These are phyloP conservation scores for Pseudozyma hubeiensis DNA, from an alignment of 1,284 basidiomycete genomes.

Conservation along the genomic window DNA sequence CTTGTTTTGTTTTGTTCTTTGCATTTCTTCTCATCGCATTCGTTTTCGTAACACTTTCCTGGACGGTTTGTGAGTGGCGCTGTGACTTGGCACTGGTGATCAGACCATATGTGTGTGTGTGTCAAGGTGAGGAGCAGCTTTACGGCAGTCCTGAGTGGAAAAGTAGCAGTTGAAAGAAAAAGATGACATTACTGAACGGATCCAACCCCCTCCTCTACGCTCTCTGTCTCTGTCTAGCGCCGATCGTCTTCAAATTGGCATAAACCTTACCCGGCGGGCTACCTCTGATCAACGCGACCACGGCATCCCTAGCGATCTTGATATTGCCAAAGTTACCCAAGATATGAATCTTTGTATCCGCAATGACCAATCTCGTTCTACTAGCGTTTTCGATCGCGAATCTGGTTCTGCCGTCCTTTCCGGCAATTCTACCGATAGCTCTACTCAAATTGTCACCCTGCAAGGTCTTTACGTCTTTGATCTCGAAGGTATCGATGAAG, in stretches of 20 bases:
- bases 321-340: constrained; percentile 96
- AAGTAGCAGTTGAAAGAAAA: no score
- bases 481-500: constrained; percentile 95
- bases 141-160: no score
- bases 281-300: constrained; percentile 93
- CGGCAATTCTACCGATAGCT: constrained; percentile 96
- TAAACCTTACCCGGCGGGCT: constrained; percentile 98
- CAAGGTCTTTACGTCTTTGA: constrained; percentile 98
- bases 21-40: no score
- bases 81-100: no score
- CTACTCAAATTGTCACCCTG: constrained; percentile 96
- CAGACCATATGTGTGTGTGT: no score
- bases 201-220: constrained; percentile 61
- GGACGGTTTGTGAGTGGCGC: no score
- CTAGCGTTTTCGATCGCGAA: constrained; percentile 98
- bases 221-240: constrained; percentile 90
- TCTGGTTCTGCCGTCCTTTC: constrained; percentile 97
- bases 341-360: constrained; percentile 97
- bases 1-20: no score
- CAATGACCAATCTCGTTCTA: constrained; percentile 93
- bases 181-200: no score
- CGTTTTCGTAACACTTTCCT: no score
- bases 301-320: constrained; percentile 93
- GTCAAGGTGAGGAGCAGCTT: no score
- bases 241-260: constrained; percentile 77